phyloP scores from a whole-genome alignment of 169 alveolate species.

The Amoebophrya sp. region DNA sequence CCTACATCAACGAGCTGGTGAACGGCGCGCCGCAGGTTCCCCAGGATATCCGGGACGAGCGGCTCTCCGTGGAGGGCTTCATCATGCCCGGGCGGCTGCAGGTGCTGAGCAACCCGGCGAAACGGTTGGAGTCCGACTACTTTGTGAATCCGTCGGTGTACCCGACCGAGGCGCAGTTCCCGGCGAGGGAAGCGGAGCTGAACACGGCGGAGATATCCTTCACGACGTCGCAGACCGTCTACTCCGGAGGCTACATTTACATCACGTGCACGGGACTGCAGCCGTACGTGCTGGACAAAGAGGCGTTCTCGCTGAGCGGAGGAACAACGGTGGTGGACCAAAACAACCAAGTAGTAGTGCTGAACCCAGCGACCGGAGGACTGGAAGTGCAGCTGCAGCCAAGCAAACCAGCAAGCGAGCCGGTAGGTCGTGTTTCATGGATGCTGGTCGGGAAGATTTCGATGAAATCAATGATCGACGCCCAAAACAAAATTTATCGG shows the following conservation, averaged over 20 bases:
- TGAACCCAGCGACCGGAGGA: not conserved
- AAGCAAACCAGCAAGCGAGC: not conserved
- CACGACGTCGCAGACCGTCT: not conserved
- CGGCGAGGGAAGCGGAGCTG: not conserved
- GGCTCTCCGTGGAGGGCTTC: not conserved
- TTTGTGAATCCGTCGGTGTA: not conserved
- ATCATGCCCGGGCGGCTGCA: not conserved
- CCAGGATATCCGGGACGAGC: not conserved
- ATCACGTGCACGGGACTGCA: not conserved
- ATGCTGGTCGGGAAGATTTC: too few species aligned
- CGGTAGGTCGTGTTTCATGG: too few species aligned
- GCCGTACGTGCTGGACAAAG: not conserved
- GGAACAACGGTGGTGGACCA: not conserved
- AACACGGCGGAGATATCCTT: not conserved
- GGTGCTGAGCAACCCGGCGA: not conserved
- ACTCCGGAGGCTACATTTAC: not conserved
- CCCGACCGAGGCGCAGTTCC: not conserved
- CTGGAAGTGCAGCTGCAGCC: not conserved
- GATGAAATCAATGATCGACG: too few species aligned
- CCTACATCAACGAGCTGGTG: slow-evolving; percentile 2
- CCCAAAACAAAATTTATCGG: too few species aligned
- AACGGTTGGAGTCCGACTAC: not conserved
- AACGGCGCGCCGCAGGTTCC: not conserved
- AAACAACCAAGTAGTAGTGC: not conserved
- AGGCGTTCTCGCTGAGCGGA: not conserved